Evolutionary conservation across 73 alveolate species (phyloP).

Genomic region (Symbiodinium natans): DNA sequence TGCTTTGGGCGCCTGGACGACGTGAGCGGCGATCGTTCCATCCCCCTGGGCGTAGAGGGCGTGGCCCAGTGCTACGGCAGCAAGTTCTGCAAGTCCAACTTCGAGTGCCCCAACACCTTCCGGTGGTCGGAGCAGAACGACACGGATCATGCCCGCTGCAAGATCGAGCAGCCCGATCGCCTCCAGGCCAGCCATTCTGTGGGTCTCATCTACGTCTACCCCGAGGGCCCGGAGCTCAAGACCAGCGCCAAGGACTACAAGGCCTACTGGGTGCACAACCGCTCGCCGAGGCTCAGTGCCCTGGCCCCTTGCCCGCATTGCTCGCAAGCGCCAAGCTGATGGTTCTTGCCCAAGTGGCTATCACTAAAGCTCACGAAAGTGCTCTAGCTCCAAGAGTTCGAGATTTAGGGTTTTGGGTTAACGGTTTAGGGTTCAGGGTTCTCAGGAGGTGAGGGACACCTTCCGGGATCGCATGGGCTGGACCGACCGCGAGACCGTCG

Average conservation of each 20-base stretch:
- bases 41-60: conserved; percentile 69
- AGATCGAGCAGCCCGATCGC: conserved; percentile 54
- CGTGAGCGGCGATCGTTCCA: conserved; percentile 27
- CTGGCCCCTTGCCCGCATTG: neutral
- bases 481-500: conserved; percentile 94
- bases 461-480: conserved; percentile 87
- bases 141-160: conserved; percentile 61
- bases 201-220: conserved; percentile 70
- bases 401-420: neutral
- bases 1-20: conserved; percentile 70
- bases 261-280: conserved; percentile 20
- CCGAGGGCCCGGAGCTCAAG: conserved; percentile 77
- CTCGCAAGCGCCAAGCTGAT: no score
- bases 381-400: neutral
- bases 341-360: no score
- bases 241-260: neutral
- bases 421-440: neutral
- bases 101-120: conserved; percentile 57
- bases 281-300: conserved; percentile 64
- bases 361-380: no score
- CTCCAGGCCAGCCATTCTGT: conserved; percentile 77
- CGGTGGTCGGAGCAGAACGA: conserved; percentile 70
- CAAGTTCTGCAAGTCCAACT: conserved; percentile 73
- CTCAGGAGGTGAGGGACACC: conserved; percentile 77
- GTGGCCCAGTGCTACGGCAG: conserved; percentile 35